Base-by-base conservation (phyloP, 1,139 yeast species). In the Debaryomyces subglobosus region DNA sequence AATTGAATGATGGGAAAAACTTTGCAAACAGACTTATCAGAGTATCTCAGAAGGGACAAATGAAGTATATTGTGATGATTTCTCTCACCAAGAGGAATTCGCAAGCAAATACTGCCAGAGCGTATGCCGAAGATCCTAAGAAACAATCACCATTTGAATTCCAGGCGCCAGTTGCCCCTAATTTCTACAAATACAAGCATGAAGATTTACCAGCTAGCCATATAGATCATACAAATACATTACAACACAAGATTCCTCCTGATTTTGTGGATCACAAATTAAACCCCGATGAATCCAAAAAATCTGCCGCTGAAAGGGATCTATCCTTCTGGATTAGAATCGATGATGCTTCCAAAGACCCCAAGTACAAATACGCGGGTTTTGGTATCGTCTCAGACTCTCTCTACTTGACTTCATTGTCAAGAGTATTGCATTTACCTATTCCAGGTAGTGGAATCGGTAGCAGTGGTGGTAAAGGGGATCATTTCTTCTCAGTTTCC, bases 401-500 rank as follows among this genome's bases (percentile, higher is more conserved):
- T n/a, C 53, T 72, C n/a, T 70, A 58, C 52, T 62, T 73, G 50
- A 61, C 66, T 1, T 56, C 72, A 4, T 50, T 69, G 20, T 58
- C 71, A 3, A 54, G 72, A 39, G 52, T 69, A 9, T 61, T 69
- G 37, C 70, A 68, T 42, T 54, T 69, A 38, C 60, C 67, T 2
- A 54, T 52, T 3, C 56, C 60, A 1, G 58, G 58, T n/a, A 41
- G 53, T 24, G 49, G 58, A 15, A 45, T 56, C 16, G 63, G 61
- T 30, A 45, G 51, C 21, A 56, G 53, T 48, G 62, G 67, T 51
- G 57, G 63, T 50, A 37, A 47, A 34, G 60, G 58, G 35, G 47
- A 53, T 12, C 60, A 61, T 51, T 72, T 68, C 45, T 72, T 74
- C 52, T 67, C 72, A 4, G 73, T 74, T 3, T 71, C 77, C 7